Conservation (phyloP, 2,329 filamentous ascomycete genomes). For the Clarireedia monteithiana region DNA sequence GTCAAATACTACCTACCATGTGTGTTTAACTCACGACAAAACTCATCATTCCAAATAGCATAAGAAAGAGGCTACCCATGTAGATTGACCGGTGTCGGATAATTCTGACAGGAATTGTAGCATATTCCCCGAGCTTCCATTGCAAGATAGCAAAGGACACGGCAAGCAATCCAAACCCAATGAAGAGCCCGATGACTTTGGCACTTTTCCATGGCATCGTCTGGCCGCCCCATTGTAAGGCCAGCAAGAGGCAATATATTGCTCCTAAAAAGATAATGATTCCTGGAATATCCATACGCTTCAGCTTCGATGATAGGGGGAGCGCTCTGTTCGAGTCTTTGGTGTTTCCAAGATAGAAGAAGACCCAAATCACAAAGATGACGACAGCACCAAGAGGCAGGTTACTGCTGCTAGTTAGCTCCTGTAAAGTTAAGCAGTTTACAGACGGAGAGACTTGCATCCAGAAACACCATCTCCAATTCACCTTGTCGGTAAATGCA, state of each 20-base stretch:
- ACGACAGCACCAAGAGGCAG: constrained; percentile 31
- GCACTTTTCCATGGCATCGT: constrained; percentile 30
- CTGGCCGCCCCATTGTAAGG: constrained; percentile 34
- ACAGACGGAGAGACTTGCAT: background rate
- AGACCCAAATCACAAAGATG: constrained; percentile 30
- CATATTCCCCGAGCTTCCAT: constrained; percentile 4
- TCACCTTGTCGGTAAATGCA: constrained; percentile 45
- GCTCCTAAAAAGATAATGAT: constrained; percentile 30
- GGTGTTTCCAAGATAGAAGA: constrained; percentile 35
- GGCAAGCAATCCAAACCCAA: constrained; percentile 27
- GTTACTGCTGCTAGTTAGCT: constrained; percentile 8
- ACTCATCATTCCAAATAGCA: constrained; percentile 21
- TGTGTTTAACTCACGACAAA: background rate
- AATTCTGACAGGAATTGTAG: constrained; percentile 31
- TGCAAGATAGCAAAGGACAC: constrained; percentile 27
- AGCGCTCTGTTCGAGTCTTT: constrained; percentile 23
- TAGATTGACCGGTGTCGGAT: constrained; percentile 29
- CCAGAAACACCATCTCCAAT: constrained; percentile 29
- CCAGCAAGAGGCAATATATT: constrained; percentile 32
- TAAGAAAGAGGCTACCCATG: constrained; percentile 22
- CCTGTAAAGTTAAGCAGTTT: background rate
- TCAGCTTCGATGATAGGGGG: constrained; percentile 14
- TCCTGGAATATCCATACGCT: constrained; percentile 31
- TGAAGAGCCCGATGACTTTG: constrained; percentile 30
- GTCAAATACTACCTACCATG: background rate